phyloP scores from a whole-genome alignment of 805 yeast genomes.

The Kurtzmaniella cleridarum region DNA sequence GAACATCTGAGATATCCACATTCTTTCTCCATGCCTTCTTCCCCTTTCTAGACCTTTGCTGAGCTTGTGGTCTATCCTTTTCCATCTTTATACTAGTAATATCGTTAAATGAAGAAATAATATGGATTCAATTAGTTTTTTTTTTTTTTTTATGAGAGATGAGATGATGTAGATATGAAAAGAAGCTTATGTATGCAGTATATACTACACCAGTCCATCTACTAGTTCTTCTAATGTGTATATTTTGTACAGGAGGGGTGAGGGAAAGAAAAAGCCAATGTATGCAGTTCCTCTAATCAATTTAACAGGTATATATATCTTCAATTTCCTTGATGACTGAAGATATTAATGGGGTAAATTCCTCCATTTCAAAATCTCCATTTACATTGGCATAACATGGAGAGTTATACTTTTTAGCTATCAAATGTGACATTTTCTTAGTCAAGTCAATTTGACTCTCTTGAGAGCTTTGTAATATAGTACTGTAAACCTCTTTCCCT shows the following conservation, averaged over 20 bases:
- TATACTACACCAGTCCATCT: neutral
- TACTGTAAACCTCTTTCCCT: conserved; percentile 29
- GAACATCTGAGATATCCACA: conserved; percentile 79
- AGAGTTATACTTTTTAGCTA: conserved; percentile 31
- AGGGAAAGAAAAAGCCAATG: neutral
- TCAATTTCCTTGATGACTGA: conserved; percentile 24
- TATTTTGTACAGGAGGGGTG: neutral
- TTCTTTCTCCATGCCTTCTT: conserved; percentile 91
- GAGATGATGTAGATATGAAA: conserved; percentile 1
- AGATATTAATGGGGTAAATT: conserved; percentile 22
- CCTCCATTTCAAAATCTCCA: conserved; percentile 32
- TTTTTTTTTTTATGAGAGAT: neutral
- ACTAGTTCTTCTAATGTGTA: no score
- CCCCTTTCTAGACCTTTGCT: conserved; percentile 85
- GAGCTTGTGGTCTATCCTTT: conserved; percentile 48
- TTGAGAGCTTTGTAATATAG: conserved; percentile 38
- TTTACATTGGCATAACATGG: conserved; percentile 45
- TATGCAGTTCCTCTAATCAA: neutral
- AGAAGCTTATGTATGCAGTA: neutral
- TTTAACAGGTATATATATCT: neutral
- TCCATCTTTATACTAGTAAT: conserved; percentile 7
- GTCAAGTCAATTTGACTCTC: conserved; percentile 39
- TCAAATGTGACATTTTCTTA: conserved; percentile 35
- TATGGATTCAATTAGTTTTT: neutral
- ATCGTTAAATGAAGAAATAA: neutral